Evolutionary conservation across 345 rosid genomes (phyloP), one percentile per base, ranked within the genome.

Genomic region (Populus nigra): DNA sequence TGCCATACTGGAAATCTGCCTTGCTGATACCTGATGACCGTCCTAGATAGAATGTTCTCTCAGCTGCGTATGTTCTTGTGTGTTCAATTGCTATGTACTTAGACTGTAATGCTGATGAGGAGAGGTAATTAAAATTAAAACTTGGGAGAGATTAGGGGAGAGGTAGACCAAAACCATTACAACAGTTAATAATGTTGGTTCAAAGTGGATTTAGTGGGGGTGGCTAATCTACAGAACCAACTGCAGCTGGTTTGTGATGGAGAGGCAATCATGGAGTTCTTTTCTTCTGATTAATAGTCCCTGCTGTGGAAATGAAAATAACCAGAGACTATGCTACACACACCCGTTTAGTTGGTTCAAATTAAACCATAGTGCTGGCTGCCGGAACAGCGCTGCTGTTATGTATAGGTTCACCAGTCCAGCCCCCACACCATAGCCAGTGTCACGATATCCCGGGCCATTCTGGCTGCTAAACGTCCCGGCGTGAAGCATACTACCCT

Each of bases 381-480:
- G 23, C 74, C 8, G 73, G 65, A 59, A 1, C 86, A 72, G 61
- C 80, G 29, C 82, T 77, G 29, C 79, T 79, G 76, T 85, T 85
- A 15, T 76, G 79, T 23, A 47, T 76, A 1, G 89, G 88, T 0
- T 61, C 86, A 0, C 77, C 87, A 0, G 27, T 22, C 78, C 85
- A 0, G 87, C 83, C 2, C 83, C 85, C 0, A 80, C 45, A 16
- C 87, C 90, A 4, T 90, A 87, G 39, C 87, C 91, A 2, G 77
- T 70, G 68, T 93, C 94, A 72, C 94, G 81, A 73, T 92, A 96
- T 0, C 96, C 96, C 0, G 99, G 98, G 7, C 97, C 98, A 15
- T 91, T 89, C 79, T 80, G 85, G 85, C 96, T 90, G 81, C 97
- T 88, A 57, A 83, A 85, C 31, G 81, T 20, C 5, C 98, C 98